These are phyloP conservation scores for Apiotrichum laibachii DNA, from an alignment of 1,284 basidiomycete genomes.

Conservation along the genomic window DNA sequence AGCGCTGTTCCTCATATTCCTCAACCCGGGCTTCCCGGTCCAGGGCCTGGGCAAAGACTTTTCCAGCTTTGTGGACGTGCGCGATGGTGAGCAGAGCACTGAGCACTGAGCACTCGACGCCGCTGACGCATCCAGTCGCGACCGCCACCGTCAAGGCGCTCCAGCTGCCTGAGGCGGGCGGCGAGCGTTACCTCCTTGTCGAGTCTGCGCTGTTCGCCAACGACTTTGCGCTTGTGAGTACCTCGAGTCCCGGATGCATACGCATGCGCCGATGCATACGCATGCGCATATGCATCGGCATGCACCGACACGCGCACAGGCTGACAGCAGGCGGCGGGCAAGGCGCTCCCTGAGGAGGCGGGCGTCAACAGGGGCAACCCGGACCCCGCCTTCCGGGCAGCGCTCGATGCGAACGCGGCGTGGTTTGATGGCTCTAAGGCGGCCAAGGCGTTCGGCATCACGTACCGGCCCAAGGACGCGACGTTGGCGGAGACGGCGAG, in stretches of 20 bases:
- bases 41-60: neutral
- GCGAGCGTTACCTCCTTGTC: constrained; percentile 60
- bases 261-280: neutral
- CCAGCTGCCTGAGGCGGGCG: constrained; percentile 52
- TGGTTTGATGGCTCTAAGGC: constrained; percentile 37
- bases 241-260: too few species aligned
- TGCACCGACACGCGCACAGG: too few species aligned
- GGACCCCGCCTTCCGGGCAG: constrained; percentile 9
- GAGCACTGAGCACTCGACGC: too few species aligned
- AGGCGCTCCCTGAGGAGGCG: neutral
- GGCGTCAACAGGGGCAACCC: constrained; percentile 5
- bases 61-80: constrained; percentile 8
- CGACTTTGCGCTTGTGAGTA: constrained; percentile 27
- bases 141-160: constrained; percentile 4
- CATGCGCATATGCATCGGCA: too few species aligned
- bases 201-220: constrained; percentile 44
- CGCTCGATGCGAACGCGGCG: constrained; percentile 4
- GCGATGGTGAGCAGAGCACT: constrained; percentile 11
- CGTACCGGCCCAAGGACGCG: constrained; percentile 25
- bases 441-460: constrained; percentile 33
- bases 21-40: neutral
- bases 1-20: constrained; percentile 3
- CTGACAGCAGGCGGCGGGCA: neutral
- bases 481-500: constrained; percentile 27
- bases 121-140: constrained; percentile 7